Evolutionary conservation across 1,284 basidiomycete species (phyloP), one percentile per base, ranked within the genome.

Genomic region (Rhodotorula glutinis): DNA sequence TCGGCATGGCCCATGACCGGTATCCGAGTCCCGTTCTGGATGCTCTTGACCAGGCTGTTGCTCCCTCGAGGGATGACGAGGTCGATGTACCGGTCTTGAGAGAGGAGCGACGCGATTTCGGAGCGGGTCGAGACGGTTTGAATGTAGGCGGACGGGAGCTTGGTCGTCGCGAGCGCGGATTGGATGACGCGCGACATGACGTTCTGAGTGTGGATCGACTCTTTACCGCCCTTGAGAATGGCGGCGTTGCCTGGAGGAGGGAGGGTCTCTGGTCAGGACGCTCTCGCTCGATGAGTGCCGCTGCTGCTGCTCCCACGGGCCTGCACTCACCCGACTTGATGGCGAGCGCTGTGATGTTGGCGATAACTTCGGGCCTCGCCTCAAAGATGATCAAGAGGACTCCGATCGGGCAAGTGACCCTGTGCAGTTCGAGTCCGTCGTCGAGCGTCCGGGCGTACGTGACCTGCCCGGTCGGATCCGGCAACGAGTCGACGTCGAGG

Each of bases 1-100:
- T 98, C 95, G 7, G 96, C 95, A 77, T 99, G 96, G 1, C 96
- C 96, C 93, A 98, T 97, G 54, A 99, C 96, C 2, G 96, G 89
- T 71, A 99, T 98, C 63, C 89, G 84, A 0, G 95, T 96, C 70
- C 84, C 86, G 68, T 91, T 88, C 79, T 98, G 91, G 65, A 99
- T 97, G 77, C 82, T 88, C 69, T 82, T 84, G 17, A 98, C 96
- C 29, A 99, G 86, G 74, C 85, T 86, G 75, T 95, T 96, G 75
- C 92, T 92, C 21, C 96, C 96, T 62, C 96, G 83, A 0, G 96
- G 96, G 79, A 98, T 97, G 63, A 98, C 94, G 17, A 99, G 83
- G 79, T 98, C 94, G 75, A 99, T 97, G 79, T 92, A 93, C 60
- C 86, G 84, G 77, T 98, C 94, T 76, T 95, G 85, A 10, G 86